Percentiles rank a stretch among this genome's conserved stretches.
These are phyloP conservation scores for Fusarium guadeloupense DNA, from an alignment of 2,329 filamentous ascomycete species.

Conservation along the genomic window DNA sequence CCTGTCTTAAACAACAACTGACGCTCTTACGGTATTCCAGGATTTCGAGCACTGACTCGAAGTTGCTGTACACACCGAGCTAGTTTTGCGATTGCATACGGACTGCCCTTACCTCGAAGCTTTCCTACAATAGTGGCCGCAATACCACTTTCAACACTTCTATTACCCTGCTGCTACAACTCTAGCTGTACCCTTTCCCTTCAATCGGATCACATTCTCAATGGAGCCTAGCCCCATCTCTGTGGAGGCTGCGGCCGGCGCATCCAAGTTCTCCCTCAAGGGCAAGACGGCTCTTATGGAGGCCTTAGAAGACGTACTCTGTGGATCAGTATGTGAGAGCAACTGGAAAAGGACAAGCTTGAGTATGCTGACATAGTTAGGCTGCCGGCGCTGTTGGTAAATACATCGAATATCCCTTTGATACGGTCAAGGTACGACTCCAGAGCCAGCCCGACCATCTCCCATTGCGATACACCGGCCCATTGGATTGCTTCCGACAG, in stretches of 20 bases:
- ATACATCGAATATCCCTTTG: slow-evolving; percentile 98
- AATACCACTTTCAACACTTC: slow-evolving; percentile 4
- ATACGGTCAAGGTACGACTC: slow-evolving; percentile 96
- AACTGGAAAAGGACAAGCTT: background rate
- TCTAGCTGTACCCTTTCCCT: background rate
- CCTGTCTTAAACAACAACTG: background rate
- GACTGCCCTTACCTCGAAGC: slow-evolving; percentile 11
- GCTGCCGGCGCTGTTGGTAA: slow-evolving; percentile 88
- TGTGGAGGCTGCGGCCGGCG: slow-evolving; percentile 39
- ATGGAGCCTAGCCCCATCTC: slow-evolving; percentile 48
- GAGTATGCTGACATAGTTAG: slow-evolving; percentile 52
- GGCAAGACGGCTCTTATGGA: slow-evolving; percentile 62
- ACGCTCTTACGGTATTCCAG: background rate
- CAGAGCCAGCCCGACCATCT: slow-evolving; percentile 92
- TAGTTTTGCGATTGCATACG: slow-evolving; percentile 4
- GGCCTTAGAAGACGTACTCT: slow-evolving; percentile 85
- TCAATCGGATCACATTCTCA: background rate
- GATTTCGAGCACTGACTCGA: background rate
- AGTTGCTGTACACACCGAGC: background rate
- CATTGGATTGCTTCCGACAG: slow-evolving; percentile 92
- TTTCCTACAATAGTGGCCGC: slow-evolving; percentile 1
- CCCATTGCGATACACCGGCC: slow-evolving; percentile 83
- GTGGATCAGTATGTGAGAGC: slow-evolving; percentile 75
- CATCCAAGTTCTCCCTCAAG: slow-evolving; percentile 44
- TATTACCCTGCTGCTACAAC: background rate